Conservation (phyloP, 1,284 basidiomycete species). For the Sphagnurus paluster region DNA sequence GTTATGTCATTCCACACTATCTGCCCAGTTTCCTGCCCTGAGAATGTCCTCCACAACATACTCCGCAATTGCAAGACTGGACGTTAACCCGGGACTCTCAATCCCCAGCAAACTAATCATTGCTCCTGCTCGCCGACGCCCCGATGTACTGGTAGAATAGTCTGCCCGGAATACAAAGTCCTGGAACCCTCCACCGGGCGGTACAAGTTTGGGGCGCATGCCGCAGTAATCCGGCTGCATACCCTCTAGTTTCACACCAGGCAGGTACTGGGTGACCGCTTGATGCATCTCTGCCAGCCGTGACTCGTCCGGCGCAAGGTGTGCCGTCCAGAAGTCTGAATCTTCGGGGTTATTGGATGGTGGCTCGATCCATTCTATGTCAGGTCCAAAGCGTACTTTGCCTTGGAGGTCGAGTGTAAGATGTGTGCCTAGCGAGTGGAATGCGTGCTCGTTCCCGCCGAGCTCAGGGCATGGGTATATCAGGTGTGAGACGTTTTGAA, state of each 20-base stretch:
- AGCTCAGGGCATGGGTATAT: constrained; percentile 88
- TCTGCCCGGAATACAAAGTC: constrained; percentile 79
- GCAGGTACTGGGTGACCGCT: constrained; percentile 75
- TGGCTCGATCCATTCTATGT: constrained; percentile 84
- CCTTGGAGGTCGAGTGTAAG: constrained; percentile 88
- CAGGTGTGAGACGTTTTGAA: constrained; percentile 66
- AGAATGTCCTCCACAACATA: constrained; percentile 64
- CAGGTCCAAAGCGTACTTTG: constrained; percentile 91
- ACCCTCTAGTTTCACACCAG: constrained; percentile 61
- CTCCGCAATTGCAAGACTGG: constrained; percentile 75
- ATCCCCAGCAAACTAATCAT: constrained; percentile 81
- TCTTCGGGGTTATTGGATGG: constrained; percentile 45
- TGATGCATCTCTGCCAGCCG: constrained; percentile 63
- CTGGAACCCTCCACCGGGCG: constrained; percentile 75
- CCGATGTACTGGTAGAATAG: constrained; percentile 34
- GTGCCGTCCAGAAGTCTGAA: constrained; percentile 75
- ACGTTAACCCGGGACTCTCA: constrained; percentile 77
- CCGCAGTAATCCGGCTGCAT: constrained; percentile 90
- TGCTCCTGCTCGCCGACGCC: constrained; percentile 31
- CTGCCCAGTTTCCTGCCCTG: constrained; percentile 17
- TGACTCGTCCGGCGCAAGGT: constrained; percentile 70
- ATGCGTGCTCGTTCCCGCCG: constrained; percentile 54
- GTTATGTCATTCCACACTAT: constrained; percentile 15
- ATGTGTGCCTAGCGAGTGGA: constrained; percentile 87
- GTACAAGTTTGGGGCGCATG: constrained; percentile 86